A percentile compares a stretch with the other conserved stretches of the same genome.
These are phyloP conservation scores for Ophiostoma novo-ulmi DNA, from an alignment of 2,329 filamentous ascomycete species.

Conservation along the genomic window DNA sequence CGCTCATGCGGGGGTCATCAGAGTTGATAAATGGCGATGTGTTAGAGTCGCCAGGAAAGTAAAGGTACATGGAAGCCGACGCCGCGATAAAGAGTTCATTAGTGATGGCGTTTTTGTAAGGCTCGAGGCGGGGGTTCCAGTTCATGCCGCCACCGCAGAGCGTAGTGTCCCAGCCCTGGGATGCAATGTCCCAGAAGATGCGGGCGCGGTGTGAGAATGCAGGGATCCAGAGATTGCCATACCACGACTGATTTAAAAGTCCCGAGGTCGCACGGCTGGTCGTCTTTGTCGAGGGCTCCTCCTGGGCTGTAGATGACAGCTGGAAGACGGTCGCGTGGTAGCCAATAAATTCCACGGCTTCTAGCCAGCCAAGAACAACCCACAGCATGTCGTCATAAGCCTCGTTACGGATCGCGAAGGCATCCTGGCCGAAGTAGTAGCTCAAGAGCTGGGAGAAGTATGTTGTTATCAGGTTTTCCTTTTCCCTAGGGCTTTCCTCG, in stretches of 20 bases:
- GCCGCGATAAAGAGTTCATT: constrained; percentile 86
- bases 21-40: constrained; percentile 57
- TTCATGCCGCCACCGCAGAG: constrained; percentile 85
- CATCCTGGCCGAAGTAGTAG: constrained; percentile 84
- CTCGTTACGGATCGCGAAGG: constrained; percentile 63
- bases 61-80: constrained; percentile 81
- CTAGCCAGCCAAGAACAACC: constrained; percentile 89
- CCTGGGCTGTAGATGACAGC: constrained; percentile 25
- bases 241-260: constrained; percentile 54
- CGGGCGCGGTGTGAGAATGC: constrained; percentile 78
- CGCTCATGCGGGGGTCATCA: constrained; percentile 18
- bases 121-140: constrained; percentile 64
- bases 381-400: constrained; percentile 94
- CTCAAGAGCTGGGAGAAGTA: constrained; percentile 73
- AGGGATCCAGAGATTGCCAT: constrained; percentile 68
- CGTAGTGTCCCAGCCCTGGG: constrained; percentile 71
- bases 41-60: constrained; percentile 77
- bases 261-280: constrained; percentile 26
- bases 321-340: constrained; percentile 64
- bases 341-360: constrained; percentile 69
- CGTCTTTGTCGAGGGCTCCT: not conserved
- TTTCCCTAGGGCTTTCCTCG: constrained; percentile 46
- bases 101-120: constrained; percentile 96
- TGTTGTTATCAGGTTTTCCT: constrained; percentile 74
- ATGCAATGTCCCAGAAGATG: constrained; percentile 78